Percentiles rank a stretch among this genome's conserved stretches.
phyloP scores from a whole-genome alignment of 441 rosid genomes.

The Brassica balearica region DNA sequence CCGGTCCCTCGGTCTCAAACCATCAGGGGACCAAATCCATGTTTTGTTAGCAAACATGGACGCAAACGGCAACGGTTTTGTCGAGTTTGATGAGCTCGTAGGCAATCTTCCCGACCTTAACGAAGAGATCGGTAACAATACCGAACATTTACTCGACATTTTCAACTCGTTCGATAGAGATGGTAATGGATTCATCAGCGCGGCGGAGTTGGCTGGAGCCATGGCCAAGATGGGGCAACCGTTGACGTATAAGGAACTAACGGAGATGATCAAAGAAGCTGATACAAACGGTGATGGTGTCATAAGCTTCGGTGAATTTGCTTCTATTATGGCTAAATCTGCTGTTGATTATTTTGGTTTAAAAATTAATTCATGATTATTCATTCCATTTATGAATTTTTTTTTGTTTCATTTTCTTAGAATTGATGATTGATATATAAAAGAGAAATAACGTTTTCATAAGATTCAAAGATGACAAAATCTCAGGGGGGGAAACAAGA shows the following conservation, averaged over 20 bases:
- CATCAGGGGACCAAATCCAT: conserved; percentile 67
- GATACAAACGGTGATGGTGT: conserved; percentile 70
- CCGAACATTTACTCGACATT: conserved; percentile 59
- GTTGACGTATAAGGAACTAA: conserved; percentile 58
- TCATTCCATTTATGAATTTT: not conserved
- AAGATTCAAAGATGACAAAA: conserved; percentile 20
- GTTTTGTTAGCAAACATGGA: conserved; percentile 64
- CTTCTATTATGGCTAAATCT: conserved; percentile 67
- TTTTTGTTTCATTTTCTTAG: not conserved
- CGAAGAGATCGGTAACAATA: conserved; percentile 55
- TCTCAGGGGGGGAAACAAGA: not conserved
- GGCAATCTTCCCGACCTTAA: conserved; percentile 59
- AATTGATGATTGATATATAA: conserved; percentile 28
- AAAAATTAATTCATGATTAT: conserved; percentile 19
- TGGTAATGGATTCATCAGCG: conserved; percentile 68
- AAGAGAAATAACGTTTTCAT: conserved; percentile 16
- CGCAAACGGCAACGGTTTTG: conserved; percentile 67
- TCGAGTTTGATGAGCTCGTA: conserved; percentile 72
- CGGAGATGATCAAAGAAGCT: conserved; percentile 67
- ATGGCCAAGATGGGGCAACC: conserved; percentile 84
- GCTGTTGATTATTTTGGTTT: conserved; percentile 58
- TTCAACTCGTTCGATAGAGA: conserved; percentile 73
- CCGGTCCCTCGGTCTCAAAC: conserved; percentile 70
- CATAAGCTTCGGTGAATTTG: conserved; percentile 65
- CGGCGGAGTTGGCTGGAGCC: conserved; percentile 67